These are phyloP conservation scores for Gossypium lobatum DNA, from an alignment of 441 rosid species.

Conservation along the genomic window DNA sequence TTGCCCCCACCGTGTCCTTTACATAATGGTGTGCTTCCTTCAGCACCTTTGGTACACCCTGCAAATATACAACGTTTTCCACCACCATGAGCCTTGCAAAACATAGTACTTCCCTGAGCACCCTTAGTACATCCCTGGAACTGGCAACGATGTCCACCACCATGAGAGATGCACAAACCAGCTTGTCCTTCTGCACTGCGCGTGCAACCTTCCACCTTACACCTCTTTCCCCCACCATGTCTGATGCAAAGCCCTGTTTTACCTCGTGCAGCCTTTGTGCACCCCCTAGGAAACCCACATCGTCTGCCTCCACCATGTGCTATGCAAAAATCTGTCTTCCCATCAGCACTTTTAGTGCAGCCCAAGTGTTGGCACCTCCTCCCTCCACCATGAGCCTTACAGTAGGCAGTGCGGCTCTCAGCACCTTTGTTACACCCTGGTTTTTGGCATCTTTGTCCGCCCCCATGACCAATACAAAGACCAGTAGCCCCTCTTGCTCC, in stretches of 20 bases:
- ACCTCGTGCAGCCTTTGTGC: slow-evolving; percentile 85
- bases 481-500: slow-evolving; percentile 92
- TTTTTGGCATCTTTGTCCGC: slow-evolving; percentile 89
- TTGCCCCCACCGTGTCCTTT: slow-evolving; percentile 98
- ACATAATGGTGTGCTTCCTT: slow-evolving; percentile 91
- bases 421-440: slow-evolving; percentile 85
- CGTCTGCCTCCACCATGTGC: slow-evolving; percentile 93
- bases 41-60: slow-evolving; percentile 87
- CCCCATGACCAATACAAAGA: slow-evolving; percentile 91
- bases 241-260: slow-evolving; percentile 87
- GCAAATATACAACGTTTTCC: slow-evolving; percentile 92
- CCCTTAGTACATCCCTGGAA: slow-evolving; percentile 57
- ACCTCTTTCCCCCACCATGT: slow-evolving; percentile 94
- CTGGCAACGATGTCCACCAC: slow-evolving; percentile 93
- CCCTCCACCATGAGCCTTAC: slow-evolving; percentile 94
- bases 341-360: slow-evolving; percentile 92
- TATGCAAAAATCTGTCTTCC: slow-evolving; percentile 87
- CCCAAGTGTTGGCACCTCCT: slow-evolving; percentile 87
- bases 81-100: slow-evolving; percentile 94
- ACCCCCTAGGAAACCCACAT: slow-evolving; percentile 62
- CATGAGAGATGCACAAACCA: slow-evolving; percentile 89
- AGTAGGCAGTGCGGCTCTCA: slow-evolving; percentile 83
- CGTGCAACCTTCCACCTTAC: slow-evolving; percentile 68
- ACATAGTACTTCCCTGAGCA: slow-evolving; percentile 87
- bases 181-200: slow-evolving; percentile 95